Conservation (phyloP, 2,329 filamentous ascomycete species). For the Fusarium transvaalense region DNA sequence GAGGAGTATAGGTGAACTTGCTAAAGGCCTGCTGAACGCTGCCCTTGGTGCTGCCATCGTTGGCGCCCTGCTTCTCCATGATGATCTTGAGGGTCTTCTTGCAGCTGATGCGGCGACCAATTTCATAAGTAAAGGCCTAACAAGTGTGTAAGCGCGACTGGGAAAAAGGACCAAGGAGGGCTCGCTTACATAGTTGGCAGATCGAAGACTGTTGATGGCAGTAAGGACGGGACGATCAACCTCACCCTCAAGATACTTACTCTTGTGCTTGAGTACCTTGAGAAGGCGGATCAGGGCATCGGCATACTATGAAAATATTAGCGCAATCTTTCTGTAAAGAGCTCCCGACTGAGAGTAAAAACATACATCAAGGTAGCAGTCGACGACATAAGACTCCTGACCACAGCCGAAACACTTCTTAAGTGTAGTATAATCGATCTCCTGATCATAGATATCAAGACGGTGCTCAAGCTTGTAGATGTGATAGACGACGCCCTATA, state of each 20-base stretch:
- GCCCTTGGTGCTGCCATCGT: conserved; percentile 47
- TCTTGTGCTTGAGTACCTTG: conserved; percentile 43
- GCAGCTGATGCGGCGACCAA: conserved; percentile 48
- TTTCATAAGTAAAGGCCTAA: conserved; percentile 47
- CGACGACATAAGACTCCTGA: conserved; percentile 45
- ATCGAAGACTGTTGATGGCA: conserved; percentile 49
- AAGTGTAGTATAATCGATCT: conserved; percentile 46
- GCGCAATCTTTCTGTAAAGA: background rate
- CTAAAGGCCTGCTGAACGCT: conserved; percentile 48
- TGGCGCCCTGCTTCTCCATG: conserved; percentile 50
- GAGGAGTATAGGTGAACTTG: conserved; percentile 46
- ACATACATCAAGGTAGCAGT: conserved; percentile 46
- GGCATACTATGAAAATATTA: conserved; percentile 43
- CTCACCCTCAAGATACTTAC: conserved; percentile 46
- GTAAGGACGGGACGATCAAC: conserved; percentile 48
- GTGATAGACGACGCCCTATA: conserved; percentile 38
- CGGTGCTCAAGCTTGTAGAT: conserved; percentile 48
- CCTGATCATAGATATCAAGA: conserved; percentile 47
- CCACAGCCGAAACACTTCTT: conserved; percentile 43
- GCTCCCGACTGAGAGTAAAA: background rate
- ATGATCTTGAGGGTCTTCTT: conserved; percentile 42
- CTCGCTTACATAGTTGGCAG: conserved; percentile 45
- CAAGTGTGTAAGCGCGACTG: background rate
- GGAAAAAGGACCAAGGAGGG: background rate
- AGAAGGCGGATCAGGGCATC: conserved; percentile 48